Evolutionary conservation across 352 stramenopile genomes (phyloP).

Genomic region (Nothophytophthora sp.): DNA sequence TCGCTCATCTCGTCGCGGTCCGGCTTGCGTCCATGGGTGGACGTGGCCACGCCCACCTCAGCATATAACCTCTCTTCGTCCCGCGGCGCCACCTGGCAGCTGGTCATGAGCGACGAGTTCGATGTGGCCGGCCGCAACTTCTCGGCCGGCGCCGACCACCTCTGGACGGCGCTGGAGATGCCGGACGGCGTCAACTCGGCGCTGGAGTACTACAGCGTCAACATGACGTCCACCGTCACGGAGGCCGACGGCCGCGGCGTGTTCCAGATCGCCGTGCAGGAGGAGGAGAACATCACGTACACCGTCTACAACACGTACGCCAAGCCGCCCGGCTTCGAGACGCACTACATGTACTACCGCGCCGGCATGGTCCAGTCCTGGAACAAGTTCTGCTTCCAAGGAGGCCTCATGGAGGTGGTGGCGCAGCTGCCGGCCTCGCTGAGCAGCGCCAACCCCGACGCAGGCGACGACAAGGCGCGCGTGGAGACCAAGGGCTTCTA

Average conservation of each 20-base stretch:
- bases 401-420: conserved; percentile 89
- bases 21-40: conserved; percentile 53
- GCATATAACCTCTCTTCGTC: conserved; percentile 40
- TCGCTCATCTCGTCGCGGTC: conserved; percentile 30
- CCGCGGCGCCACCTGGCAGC: conserved; percentile 55
- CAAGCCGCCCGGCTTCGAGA: conserved; percentile 35
- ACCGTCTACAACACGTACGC: conserved; percentile 48
- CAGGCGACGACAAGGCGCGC: conserved; percentile 36
- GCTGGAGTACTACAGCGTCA: conserved; percentile 62
- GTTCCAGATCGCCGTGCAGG: conserved; percentile 36
- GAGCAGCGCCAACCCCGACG: conserved; percentile 50
- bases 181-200: conserved; percentile 72
- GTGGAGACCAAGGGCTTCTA: conserved; percentile 51
- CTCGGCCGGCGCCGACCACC: conserved; percentile 85
- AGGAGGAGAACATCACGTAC: conserved; percentile 49
- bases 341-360: conserved; percentile 41
- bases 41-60: conserved; percentile 47
- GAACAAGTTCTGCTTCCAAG: conserved; percentile 95
- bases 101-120: conserved; percentile 83
- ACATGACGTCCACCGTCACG: conserved; percentile 51
- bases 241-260: conserved; percentile 33
- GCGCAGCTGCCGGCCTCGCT: conserved; percentile 87
- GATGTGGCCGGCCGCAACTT: conserved; percentile 65
- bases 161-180: conserved; percentile 89
- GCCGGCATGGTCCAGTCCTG: conserved; percentile 90